Conservation (phyloP, 768 basidiomycete species). For the Lentinula edodes region DNA sequence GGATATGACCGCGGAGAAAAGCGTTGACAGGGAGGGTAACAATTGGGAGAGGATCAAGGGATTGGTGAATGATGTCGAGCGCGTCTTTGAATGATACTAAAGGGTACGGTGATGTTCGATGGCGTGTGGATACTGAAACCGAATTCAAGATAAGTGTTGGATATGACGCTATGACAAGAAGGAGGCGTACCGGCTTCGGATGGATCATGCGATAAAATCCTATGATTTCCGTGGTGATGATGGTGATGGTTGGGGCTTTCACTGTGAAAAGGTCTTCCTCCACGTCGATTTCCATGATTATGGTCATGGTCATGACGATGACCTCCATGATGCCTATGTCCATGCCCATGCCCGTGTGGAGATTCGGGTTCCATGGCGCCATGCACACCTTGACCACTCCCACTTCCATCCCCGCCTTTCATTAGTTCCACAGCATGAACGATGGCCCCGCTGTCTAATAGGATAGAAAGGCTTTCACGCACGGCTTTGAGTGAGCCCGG, state of each 20-base stretch:
- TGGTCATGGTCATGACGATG: slow-evolving; percentile 32
- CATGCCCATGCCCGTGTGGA: slow-evolving; percentile 14
- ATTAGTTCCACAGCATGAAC: slow-evolving; percentile 71
- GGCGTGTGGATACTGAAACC: slow-evolving; percentile 58
- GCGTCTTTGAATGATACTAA: slow-evolving; percentile 65
- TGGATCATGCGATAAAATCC: slow-evolving; percentile 67
- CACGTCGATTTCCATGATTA: slow-evolving; percentile 26
- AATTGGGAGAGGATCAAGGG: slow-evolving; percentile 37
- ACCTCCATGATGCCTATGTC: slow-evolving; percentile 20
- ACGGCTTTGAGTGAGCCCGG: slow-evolving; percentile 87
- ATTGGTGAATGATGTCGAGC: slow-evolving; percentile 44
- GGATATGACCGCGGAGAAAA: slow-evolving; percentile 56
- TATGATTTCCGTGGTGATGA: slow-evolving; percentile 46
- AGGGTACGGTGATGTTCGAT: slow-evolving; percentile 73
- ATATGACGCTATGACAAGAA: neutral
- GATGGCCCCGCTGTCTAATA: slow-evolving; percentile 54
- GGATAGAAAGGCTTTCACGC: slow-evolving; percentile 63
- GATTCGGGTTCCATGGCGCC: slow-evolving; percentile 20
- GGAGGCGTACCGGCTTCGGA: slow-evolving; percentile 50
- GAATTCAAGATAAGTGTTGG: neutral
- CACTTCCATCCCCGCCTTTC: slow-evolving; percentile 58
- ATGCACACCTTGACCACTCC: slow-evolving; percentile 46
- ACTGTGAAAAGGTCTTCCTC: slow-evolving; percentile 17
- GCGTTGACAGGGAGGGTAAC: slow-evolving; percentile 29
- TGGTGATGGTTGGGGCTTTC: slow-evolving; percentile 25